Evolutionary conservation across 257 asterid species (phyloP), one percentile per base, ranked within the genome.

Genomic region (Plantago ovata): DNA sequence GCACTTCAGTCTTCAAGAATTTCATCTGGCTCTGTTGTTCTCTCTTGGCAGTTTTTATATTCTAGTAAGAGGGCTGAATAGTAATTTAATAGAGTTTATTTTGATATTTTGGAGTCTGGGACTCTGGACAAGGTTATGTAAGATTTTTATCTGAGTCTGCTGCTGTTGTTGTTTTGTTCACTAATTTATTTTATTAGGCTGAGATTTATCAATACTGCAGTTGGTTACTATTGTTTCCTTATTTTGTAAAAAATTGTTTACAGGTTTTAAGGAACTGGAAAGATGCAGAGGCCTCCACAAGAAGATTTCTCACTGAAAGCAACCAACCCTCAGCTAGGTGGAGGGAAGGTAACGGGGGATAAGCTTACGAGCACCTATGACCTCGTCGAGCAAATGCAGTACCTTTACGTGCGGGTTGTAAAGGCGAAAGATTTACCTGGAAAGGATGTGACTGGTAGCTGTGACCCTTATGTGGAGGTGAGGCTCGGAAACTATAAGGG

Each of bases 351-450:
- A 42, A 73, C 87, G 0, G 88, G 91, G 40, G 91, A 80, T 53
- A 82, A 85, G 75, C 79, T 79, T 48, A 77, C 84, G 11, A 85
- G 87, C 65, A 85, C 90, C 67, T 85, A 85, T 80, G 95, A 80
- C 69, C 84, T 82, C 16, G 88, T 82, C 23, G 95, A 82, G 77
- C 91, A 82, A 61, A 85, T 85, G 95, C 83, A 85, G 50, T 85
- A 74, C 69, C 91, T 85, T 40, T 82, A 82, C 24, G 91, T 85
- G 41, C 81, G 85, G 19, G 94, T 84, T 6, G 87, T 79, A 41
- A 84, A 84, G 73, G 87, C 94, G 1, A 84, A 66, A 65, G 95
- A 82, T 52, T 64, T 85, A 32, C 91, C 88, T 0, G 88, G 75
- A 11, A 85, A 78, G 71, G 91, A 82, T 62, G 62, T 82, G 3